Evolutionary conservation across 2,329 filamentous ascomycete genomes (phyloP).

Genomic region (Neopestalotiopsis sp.): DNA sequence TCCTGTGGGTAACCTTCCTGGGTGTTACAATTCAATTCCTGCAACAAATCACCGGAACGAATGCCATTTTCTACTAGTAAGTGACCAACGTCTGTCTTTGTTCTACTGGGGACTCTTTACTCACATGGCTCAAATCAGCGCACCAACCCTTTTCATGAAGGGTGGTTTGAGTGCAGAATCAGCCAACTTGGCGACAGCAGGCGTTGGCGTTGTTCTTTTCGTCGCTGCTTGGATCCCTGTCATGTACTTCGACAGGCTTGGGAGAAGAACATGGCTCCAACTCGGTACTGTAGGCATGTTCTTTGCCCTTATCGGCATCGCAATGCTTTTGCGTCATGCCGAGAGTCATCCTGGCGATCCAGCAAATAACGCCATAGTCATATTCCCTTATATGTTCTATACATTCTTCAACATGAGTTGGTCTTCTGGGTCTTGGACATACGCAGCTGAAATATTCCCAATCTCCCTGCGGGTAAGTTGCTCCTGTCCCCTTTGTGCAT

Average conservation of each 20-base stretch:
- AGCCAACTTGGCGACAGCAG: conserved; percentile 35
- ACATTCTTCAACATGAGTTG: conserved; percentile 38
- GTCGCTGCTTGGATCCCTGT: conserved; percentile 36
- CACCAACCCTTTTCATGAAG: conserved; percentile 26
- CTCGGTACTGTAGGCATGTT: conserved; percentile 35
- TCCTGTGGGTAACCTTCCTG: conserved; percentile 24
- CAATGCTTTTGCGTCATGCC: conserved; percentile 33
- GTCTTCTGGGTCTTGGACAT: conserved; percentile 36
- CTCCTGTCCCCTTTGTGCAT: background rate
- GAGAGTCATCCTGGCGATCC: conserved; percentile 29
- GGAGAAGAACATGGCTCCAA: conserved; percentile 37
- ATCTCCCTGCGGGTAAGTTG: conserved; percentile 31
- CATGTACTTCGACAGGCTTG: conserved; percentile 36
- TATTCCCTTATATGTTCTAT: conserved; percentile 36
- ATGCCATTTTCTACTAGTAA: conserved; percentile 26
- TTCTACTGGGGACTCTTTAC: background rate
- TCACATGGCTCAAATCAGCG: background rate
- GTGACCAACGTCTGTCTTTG: background rate
- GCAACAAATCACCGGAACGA: conserved; percentile 26
- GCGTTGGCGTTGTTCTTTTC: conserved; percentile 34
- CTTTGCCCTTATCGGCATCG: conserved; percentile 32
- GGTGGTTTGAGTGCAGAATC: conserved; percentile 31
- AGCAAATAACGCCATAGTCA: conserved; percentile 33
- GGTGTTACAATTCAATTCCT: conserved; percentile 25
- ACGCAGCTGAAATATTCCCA: conserved; percentile 38